A percentile compares a stretch with the other conserved stretches of the same genome.
Evolutionary conservation across 768 basidiomycete species (phyloP).

Genomic region (Pleurotus salmoneostramineus): DNA sequence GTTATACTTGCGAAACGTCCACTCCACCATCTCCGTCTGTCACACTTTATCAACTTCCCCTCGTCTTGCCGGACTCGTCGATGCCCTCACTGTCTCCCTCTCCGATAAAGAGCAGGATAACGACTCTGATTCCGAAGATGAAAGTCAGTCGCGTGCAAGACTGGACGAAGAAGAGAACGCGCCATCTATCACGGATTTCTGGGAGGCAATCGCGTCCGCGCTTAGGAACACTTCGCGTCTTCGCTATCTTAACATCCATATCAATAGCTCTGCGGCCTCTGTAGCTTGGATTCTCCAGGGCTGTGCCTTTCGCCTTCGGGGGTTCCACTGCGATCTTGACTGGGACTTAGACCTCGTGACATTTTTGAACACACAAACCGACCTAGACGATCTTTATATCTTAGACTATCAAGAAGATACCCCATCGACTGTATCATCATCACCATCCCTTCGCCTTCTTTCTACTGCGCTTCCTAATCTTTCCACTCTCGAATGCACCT

Average conservation of each 20-base stretch:
- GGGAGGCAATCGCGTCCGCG: conserved; percentile 45
- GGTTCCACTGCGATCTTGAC: conserved; percentile 62
- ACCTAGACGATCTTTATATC: conserved; percentile 47
- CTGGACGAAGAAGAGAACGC: conserved; percentile 8
- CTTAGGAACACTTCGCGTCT: conserved; percentile 43
- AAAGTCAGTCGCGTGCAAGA: conserved; percentile 13
- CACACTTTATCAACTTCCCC: conserved; percentile 37
- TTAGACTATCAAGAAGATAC: conserved; percentile 37
- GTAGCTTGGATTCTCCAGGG: conserved; percentile 33
- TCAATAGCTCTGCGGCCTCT: conserved; percentile 28
- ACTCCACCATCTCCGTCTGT: conserved; percentile 40
- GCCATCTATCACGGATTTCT: conserved; percentile 35
- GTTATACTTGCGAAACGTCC: conserved; percentile 39
- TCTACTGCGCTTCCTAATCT: conserved; percentile 42
- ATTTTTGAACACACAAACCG: conserved; percentile 46
- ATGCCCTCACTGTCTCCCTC: conserved; percentile 48
- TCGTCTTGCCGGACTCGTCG: conserved; percentile 49
- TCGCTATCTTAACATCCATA: conserved; percentile 49
- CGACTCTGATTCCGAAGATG: conserved; percentile 17
- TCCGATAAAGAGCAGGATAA: conserved; percentile 23
- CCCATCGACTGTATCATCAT: conserved; percentile 20
- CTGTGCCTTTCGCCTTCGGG: conserved; percentile 50
- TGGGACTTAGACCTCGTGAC: conserved; percentile 56
- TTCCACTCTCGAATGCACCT: conserved; percentile 60
- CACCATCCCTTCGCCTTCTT: conserved; percentile 18